Conservation (phyloP, 768 basidiomycete genomes). For the Cubamyces lactineus region DNA sequence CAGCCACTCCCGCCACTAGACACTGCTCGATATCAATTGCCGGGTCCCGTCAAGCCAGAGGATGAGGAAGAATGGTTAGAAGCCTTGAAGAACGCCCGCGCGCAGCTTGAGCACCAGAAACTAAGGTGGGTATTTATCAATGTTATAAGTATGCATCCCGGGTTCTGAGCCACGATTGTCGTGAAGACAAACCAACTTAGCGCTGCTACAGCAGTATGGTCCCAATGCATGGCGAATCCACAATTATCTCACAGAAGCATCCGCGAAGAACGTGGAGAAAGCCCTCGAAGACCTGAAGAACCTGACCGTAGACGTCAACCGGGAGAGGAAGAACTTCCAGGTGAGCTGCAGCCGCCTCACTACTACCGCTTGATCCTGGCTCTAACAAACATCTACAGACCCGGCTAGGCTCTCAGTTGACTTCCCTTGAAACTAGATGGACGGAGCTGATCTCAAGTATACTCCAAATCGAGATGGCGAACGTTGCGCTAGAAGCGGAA, state of each 20-base stretch:
- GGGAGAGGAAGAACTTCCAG: slow-evolving; percentile 86
- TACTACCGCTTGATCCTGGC: background rate
- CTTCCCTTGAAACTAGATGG: slow-evolving; percentile 85
- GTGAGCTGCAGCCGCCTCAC: slow-evolving; percentile 41
- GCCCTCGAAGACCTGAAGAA: slow-evolving; percentile 79
- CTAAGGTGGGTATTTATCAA: slow-evolving; percentile 56
- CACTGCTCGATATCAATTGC: slow-evolving; percentile 71
- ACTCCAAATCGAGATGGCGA: slow-evolving; percentile 95
- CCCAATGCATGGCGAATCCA: slow-evolving; percentile 91
- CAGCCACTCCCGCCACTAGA: slow-evolving; percentile 71
- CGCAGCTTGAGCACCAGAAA: slow-evolving; percentile 85
- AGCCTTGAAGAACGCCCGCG: slow-evolving; percentile 74
- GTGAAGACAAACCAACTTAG: slow-evolving; percentile 77
- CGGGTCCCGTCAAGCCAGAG: slow-evolving; percentile 63
- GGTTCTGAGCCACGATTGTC: background rate
- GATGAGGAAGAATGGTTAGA: slow-evolving; percentile 78
- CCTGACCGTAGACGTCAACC: slow-evolving; percentile 82
- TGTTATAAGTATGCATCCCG: background rate
- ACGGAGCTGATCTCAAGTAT: slow-evolving; percentile 90
- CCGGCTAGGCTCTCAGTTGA: slow-evolving; percentile 76
- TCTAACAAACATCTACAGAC: slow-evolving; percentile 50
- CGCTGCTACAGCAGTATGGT: slow-evolving; percentile 83
- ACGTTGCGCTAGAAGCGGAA: slow-evolving; percentile 84
- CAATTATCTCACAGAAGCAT: slow-evolving; percentile 84
- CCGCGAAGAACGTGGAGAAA: slow-evolving; percentile 70